A percentile compares a stretch with the other conserved stretches of the same genome.
Conservation (phyloP, 2,329 filamentous ascomycete species). For the Drechslerella dactyloides region DNA sequence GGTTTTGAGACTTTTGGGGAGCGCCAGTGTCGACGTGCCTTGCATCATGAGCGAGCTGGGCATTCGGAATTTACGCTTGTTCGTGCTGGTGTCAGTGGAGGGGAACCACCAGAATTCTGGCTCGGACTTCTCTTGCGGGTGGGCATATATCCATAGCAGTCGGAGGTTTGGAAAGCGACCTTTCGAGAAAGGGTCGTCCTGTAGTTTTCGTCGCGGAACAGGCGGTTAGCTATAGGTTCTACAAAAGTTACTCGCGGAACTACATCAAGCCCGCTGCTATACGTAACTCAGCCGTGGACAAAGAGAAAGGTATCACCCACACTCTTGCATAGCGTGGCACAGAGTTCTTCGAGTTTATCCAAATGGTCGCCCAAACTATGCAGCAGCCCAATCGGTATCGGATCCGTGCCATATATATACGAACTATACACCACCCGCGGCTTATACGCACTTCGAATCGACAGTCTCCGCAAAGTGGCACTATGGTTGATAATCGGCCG, state of each 20-base stretch:
- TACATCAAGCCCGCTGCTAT: no score
- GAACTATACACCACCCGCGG: background rate
- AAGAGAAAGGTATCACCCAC: constrained; percentile 8
- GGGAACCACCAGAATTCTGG: constrained; percentile 31
- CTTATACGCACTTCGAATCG: background rate
- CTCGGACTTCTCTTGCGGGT: background rate
- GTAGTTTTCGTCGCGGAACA: background rate
- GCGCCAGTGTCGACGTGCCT: background rate
- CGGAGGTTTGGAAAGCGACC: constrained; percentile 7
- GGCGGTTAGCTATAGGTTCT: no score
- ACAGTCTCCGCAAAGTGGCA: constrained; percentile 11
- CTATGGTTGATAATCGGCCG: constrained; percentile 24
- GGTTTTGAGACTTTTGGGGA: constrained; percentile 15
- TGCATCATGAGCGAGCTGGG: background rate
- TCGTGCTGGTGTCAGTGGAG: background rate
- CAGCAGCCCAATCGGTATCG: background rate
- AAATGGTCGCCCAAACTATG: constrained; percentile 6
- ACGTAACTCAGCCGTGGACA: no score
- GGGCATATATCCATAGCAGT: constrained; percentile 10
- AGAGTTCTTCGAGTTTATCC: constrained; percentile 11
- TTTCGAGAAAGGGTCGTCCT: constrained; percentile 25
- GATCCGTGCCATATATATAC: background rate
- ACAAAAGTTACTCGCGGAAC: no score
- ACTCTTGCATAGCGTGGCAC: constrained; percentile 1
- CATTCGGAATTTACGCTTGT: background rate